Evolutionary conservation across 2,329 filamentous ascomycete species (phyloP).

Genomic region (Xylariaceae sp.): DNA sequence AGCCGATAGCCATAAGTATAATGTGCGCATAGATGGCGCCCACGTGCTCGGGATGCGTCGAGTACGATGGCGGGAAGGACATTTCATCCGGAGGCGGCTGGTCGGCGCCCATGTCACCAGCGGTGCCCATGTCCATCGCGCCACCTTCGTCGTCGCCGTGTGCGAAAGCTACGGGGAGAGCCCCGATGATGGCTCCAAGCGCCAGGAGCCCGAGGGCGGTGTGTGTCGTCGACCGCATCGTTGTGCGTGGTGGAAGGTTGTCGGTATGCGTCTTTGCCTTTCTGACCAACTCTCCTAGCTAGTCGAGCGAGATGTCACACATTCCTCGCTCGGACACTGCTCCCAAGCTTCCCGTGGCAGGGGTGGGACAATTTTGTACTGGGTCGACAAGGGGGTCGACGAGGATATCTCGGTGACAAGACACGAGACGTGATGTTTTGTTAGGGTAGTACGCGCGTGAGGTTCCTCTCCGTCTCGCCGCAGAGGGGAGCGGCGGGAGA

Average conservation of each 20-base stretch:
- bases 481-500: too few relatives aligned
- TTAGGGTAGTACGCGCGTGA: too few relatives aligned
- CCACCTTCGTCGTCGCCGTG: constrained; percentile 25
- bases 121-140: constrained; percentile 20
- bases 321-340: too few relatives aligned
- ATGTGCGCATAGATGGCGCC: constrained; percentile 50
- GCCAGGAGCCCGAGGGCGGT: constrained; percentile 19
- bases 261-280: neutral
- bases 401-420: too few relatives aligned
- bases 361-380: too few relatives aligned
- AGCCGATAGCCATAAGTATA: constrained; percentile 58
- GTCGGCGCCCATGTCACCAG: constrained; percentile 25
- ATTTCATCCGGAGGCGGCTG: constrained; percentile 19
- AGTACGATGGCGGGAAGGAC: constrained; percentile 30
- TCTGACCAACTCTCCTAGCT: too few relatives aligned
- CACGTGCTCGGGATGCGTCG: constrained; percentile 29
- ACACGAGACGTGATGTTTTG: too few relatives aligned
- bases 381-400: too few relatives aligned
- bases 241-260: constrained; percentile 3
- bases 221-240: constrained; percentile 18
- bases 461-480: too few relatives aligned
- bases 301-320: too few relatives aligned
- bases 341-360: too few relatives aligned
- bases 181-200: constrained; percentile 21
- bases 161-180: constrained; percentile 24